Conservation (phyloP, 1,284 basidiomycete genomes). For the Wallemia mellicola region DNA sequence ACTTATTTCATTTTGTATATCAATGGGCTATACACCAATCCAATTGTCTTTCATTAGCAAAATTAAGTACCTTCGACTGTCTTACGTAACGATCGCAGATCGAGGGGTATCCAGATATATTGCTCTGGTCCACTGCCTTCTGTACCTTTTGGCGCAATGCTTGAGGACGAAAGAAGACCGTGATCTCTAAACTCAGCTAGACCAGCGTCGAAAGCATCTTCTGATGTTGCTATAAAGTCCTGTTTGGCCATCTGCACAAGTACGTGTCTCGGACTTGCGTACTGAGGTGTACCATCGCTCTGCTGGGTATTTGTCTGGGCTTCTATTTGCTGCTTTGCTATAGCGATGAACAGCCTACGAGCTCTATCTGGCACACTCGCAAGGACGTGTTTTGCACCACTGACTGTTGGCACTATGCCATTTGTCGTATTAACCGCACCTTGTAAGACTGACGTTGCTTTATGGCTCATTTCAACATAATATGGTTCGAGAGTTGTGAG, state of each 20-base stretch:
- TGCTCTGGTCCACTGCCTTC: slow-evolving; percentile 12
- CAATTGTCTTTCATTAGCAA: no score
- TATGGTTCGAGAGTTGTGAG: slow-evolving; percentile 52
- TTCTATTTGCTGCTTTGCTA: slow-evolving; percentile 33
- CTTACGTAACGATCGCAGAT: neutral
- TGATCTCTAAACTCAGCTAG: slow-evolving; percentile 74
- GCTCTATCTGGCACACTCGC: slow-evolving; percentile 62
- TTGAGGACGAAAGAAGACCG: slow-evolving; percentile 31
- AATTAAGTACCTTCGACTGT: neutral
- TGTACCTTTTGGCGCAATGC: slow-evolving; percentile 12
- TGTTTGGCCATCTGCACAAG: slow-evolving; percentile 19
- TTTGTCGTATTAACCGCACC: neutral
- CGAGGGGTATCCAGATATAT: neutral
- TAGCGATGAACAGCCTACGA: slow-evolving; percentile 38
- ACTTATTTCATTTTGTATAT: no score
- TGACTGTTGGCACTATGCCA: neutral
- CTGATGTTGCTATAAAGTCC: slow-evolving; percentile 57
- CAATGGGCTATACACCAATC: no score
- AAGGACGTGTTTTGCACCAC: slow-evolving; percentile 44
- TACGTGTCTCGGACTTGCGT: slow-evolving; percentile 15
- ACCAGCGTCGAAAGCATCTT: slow-evolving; percentile 45
- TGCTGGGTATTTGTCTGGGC: slow-evolving; percentile 12
- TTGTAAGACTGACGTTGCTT: slow-evolving; percentile 17
- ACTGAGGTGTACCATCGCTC: slow-evolving; percentile 10
- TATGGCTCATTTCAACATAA: slow-evolving; percentile 34